Evolutionary conservation across 345 rosid genomes (phyloP), one percentile per base, ranked within the genome.

Genomic region (Melaleuca alternifolia): DNA sequence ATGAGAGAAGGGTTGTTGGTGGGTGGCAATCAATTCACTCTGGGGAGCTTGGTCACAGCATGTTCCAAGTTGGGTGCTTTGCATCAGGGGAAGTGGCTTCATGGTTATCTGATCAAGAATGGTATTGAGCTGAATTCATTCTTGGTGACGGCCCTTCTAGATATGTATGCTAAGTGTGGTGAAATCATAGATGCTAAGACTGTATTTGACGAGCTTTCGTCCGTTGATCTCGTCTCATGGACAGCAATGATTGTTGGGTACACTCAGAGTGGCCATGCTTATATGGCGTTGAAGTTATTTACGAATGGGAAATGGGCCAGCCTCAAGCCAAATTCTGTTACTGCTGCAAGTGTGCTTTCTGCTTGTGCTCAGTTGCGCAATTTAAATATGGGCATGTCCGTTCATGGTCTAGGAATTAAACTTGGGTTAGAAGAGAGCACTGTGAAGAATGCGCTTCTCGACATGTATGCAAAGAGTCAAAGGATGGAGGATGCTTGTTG

Each of bases 231-330:
- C 4, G 94, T 94, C 83, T 89, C 93, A 75, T 96, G 98, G 99
- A 97, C 97, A 33, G 95, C 99, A 28, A 93, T 97, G 96, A 94
- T 97, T 91, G 96, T 93, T n/a, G 98, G 98, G 11, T 94, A 93
- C 86, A 90, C 94, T 4, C 98, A 97, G 51, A 93, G 89, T 65
- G 96, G 92, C 28, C 84, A 54, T 84, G 90, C 94, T 11, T 3
- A 76, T 28, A 90, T 92, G 89, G 99, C 95, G 48, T 53, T 96
- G 86, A 89, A 92, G 75, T 88, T 97, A 90, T 97, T 95, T 88
- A 87, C 77, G 24, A 91, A 89, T 83, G 92, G 93, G 94, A 93
- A 89, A 44, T 90, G 89, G 86, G 88, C 41, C 84, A 93, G 91
- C 37, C 88, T 95, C 71, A 86, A 87, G 50, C 98, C 98, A 28